Percentiles rank a stretch among this genome's conserved stretches.
Conservation (phyloP, 176 grass and related monocot genomes). For the Oryza australiensis region DNA sequence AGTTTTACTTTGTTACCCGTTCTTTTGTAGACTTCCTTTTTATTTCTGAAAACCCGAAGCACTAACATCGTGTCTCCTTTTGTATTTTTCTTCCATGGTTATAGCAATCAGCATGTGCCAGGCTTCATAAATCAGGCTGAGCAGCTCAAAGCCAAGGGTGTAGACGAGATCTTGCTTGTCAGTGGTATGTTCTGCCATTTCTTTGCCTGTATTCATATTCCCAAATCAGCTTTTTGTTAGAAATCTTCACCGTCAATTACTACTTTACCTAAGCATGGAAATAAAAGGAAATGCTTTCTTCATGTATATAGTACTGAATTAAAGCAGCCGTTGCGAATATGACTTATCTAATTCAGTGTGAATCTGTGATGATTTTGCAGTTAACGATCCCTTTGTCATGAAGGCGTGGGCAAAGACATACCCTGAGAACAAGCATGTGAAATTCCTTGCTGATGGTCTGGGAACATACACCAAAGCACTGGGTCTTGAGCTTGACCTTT, state of each 20-base stretch:
- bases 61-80: conserved; percentile 6
- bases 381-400: conserved; percentile 92
- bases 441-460: conserved; percentile 90
- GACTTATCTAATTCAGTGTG: neutral
- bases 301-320: neutral
- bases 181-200: conserved; percentile 45
- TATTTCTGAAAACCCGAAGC: conserved; percentile 10
- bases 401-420: conserved; percentile 92
- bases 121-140: conserved; percentile 86
- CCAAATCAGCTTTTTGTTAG: neutral
- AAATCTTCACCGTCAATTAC: neutral
- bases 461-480: conserved; percentile 78
- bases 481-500: conserved; percentile 84
- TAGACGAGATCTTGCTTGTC: conserved; percentile 85
- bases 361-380: conserved; percentile 36
- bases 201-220: neutral
- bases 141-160: conserved; percentile 90
- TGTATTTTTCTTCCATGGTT: conserved; percentile 20
- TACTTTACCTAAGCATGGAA: neutral
- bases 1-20: neutral
- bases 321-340: neutral
- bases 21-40: neutral
- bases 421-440: conserved; percentile 92
- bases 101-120: conserved; percentile 89
- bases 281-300: neutral